Evolutionary conservation across 2,329 filamentous ascomycete species (phyloP).

Genomic region (Myriosclerotinia duriaeana): DNA sequence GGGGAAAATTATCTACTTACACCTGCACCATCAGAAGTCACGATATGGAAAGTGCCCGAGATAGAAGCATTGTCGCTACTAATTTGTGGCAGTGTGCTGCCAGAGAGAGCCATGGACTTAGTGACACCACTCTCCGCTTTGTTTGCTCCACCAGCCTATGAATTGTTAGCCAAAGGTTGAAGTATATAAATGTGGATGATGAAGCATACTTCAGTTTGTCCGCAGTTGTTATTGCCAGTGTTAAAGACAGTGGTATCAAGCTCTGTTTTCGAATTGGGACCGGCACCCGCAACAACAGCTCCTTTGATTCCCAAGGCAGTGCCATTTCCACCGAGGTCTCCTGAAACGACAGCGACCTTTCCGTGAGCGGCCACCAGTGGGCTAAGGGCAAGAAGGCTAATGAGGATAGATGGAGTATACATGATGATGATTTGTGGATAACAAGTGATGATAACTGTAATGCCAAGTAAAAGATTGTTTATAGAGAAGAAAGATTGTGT

Average conservation of each 20-base stretch:
- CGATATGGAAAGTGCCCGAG: conserved; percentile 44
- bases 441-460: not conserved
- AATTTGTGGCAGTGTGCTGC: conserved; percentile 45
- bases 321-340: conserved; percentile 45
- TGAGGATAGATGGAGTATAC: not conserved
- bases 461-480: not conserved
- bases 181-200: conserved; percentile 20
- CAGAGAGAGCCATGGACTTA: conserved; percentile 43
- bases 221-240: conserved; percentile 28
- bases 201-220: conserved; percentile 26
- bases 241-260: conserved; percentile 49
- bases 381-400: conserved; percentile 49
- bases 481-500: not conserved
- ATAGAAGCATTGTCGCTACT: conserved; percentile 41
- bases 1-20: conserved; percentile 9
- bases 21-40: conserved; percentile 47
- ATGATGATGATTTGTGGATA: not conserved
- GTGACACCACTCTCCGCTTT: conserved; percentile 38
- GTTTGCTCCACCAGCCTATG: conserved; percentile 37
- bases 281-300: conserved; percentile 45
- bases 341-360: conserved; percentile 32
- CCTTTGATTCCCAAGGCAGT: conserved; percentile 47
- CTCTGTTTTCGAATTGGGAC: conserved; percentile 46
- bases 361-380: conserved; percentile 59
- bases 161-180: conserved; percentile 41